phyloP scores from a whole-genome alignment of 2,329 filamentous ascomycete genomes.

The Ceratocystis colombiana region DNA sequence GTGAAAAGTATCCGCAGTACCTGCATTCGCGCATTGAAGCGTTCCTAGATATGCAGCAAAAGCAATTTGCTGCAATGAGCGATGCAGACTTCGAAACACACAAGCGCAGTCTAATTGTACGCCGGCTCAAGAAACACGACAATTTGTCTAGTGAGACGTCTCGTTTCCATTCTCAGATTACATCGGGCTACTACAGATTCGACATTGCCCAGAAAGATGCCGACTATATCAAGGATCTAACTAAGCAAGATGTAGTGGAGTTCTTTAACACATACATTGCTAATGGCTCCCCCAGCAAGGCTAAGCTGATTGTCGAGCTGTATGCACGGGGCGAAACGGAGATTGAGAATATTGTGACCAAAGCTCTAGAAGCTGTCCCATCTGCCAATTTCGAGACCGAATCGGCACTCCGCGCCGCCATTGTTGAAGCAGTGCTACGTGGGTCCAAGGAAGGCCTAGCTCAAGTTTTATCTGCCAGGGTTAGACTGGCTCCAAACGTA shows the following conservation, averaged over 20 bases:
- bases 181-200: conserved; percentile 82
- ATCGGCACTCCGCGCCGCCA: conserved; percentile 21
- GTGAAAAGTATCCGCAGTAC: conserved; percentile 73
- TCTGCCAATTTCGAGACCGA: conserved; percentile 26
- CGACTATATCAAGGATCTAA: conserved; percentile 59
- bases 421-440: conserved; percentile 23
- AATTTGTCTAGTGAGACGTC: conserved; percentile 77
- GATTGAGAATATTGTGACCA: conserved; percentile 20
- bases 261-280: conserved; percentile 71
- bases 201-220: conserved; percentile 70
- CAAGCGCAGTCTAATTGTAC: conserved; percentile 79
- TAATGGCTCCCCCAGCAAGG: conserved; percentile 59
- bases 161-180: conserved; percentile 68
- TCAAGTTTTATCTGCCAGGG: conserved; percentile 2
- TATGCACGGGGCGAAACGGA: conserved; percentile 54
- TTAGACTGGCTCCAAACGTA: conserved; percentile 9
- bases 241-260: conserved; percentile 65
- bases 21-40: conserved; percentile 78
- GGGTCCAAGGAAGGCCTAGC: conserved; percentile 15
- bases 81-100: conserved; percentile 80
- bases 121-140: conserved; percentile 81
- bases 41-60: conserved; percentile 61
- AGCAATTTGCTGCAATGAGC: conserved; percentile 62
- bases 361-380: conserved; percentile 14
- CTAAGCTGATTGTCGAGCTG: conserved; percentile 79